Evolutionary conservation across 345 rosid species (phyloP).

Genomic region (Linum lewisii): DNA sequence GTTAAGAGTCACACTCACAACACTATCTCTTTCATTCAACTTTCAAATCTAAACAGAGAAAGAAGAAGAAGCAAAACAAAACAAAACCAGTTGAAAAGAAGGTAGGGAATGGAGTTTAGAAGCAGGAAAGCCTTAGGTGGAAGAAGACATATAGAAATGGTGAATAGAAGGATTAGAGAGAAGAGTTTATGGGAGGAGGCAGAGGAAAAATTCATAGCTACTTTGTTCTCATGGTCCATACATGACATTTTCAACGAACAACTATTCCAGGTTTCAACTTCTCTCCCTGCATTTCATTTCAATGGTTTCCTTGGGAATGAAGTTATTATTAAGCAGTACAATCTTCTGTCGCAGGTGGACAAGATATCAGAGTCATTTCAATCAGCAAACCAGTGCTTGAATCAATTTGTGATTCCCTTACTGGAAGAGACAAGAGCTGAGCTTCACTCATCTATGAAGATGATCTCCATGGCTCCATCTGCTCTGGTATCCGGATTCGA

Average conservation of each 20-base stretch:
- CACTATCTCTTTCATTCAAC: no score
- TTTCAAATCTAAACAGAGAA: no score
- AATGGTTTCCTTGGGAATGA: not conserved
- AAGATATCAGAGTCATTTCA: slow-evolving; percentile 28
- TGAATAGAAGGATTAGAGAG: no score
- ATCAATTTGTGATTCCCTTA: slow-evolving; percentile 26
- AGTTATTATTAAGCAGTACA: not conserved
- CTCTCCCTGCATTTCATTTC: not conserved
- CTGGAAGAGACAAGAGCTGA: slow-evolving; percentile 39
- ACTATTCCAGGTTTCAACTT: slow-evolving; percentile 21
- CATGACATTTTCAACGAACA: slow-evolving; percentile 23
- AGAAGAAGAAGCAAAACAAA: no score
- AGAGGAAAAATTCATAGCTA: not conserved
- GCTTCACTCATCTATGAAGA: slow-evolving; percentile 24
- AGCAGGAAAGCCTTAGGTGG: no score
- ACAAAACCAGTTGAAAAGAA: no score
- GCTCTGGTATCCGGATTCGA: slow-evolving; percentile 13
- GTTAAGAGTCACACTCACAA: no score
- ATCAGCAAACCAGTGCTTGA: slow-evolving; percentile 20
- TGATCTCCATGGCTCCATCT: slow-evolving; percentile 25
- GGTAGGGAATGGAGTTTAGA: no score
- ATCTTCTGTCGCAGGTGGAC: slow-evolving; percentile 19
- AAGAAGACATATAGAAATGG: no score
- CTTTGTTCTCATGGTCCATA: slow-evolving; percentile 23
- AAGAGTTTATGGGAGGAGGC: not conserved